Percentiles rank a stretch among this genome's conserved stretches.
phyloP scores from a whole-genome alignment of 306 rosid genomes.

The Corylus americana region DNA sequence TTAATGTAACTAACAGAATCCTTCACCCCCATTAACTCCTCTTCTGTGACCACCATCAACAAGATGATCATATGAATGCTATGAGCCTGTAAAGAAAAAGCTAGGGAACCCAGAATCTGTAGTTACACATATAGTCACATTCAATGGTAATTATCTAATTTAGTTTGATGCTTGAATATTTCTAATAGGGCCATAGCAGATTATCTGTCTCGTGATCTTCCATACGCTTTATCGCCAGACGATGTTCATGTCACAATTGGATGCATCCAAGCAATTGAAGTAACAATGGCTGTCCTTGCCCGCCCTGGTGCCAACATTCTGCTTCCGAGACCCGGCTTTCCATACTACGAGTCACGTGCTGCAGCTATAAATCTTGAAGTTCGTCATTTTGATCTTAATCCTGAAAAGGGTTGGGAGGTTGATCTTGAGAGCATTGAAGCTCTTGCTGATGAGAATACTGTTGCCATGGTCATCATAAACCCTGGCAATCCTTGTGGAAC shows the following conservation, averaged over 20 bases:
- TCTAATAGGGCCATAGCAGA: slow-evolving; percentile 42
- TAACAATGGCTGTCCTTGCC: slow-evolving; percentile 8
- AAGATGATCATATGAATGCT: too few species aligned
- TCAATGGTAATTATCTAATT: too few species aligned
- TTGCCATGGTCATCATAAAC: slow-evolving; percentile 35
- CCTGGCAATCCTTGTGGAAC: slow-evolving; percentile 44
- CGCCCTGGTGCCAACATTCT: slow-evolving; percentile 37
- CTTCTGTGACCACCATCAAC: too few species aligned
- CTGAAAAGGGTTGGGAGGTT: slow-evolving; percentile 34
- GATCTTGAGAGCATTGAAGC: slow-evolving; percentile 33
- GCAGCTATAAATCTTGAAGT: slow-evolving; percentile 25
- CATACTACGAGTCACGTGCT: slow-evolving; percentile 17
- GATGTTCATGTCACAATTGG: slow-evolving; percentile 35
- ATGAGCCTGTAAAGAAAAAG: too few species aligned
- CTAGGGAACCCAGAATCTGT: too few species aligned
- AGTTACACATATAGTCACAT: too few species aligned
- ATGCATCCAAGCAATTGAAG: slow-evolving; percentile 35
- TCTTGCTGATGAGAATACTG: slow-evolving; percentile 32
- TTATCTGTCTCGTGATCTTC: slow-evolving; percentile 37
- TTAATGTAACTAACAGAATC: too few species aligned
- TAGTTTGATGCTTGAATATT: background rate
- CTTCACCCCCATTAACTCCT: too few species aligned
- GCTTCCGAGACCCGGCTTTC: slow-evolving; percentile 37
- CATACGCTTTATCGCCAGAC: slow-evolving; percentile 21
- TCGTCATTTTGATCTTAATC: slow-evolving; percentile 28